A percentile compares a stretch with the other conserved stretches of the same genome.
These are phyloP conservation scores for Chaetothyriales sp. DNA, from an alignment of 2,329 filamentous ascomycete genomes.

Conservation along the genomic window DNA sequence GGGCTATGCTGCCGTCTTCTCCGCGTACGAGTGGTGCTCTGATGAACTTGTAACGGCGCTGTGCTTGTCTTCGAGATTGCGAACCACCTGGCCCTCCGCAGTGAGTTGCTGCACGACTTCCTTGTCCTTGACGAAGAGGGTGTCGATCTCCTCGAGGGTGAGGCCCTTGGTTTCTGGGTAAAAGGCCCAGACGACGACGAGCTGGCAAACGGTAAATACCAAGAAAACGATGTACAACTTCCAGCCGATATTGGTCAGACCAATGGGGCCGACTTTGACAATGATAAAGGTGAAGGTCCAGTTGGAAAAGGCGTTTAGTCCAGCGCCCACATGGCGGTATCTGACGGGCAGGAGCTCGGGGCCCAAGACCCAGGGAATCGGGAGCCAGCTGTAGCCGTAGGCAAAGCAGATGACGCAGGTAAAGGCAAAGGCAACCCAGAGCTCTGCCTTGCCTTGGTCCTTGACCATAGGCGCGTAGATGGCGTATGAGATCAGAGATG, in stretches of 20 bases:
- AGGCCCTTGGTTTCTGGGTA: slow-evolving; percentile 57
- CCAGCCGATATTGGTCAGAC: slow-evolving; percentile 31
- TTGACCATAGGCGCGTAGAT: slow-evolving; percentile 6
- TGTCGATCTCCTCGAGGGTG: slow-evolving; percentile 17
- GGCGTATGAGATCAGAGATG: slow-evolving; percentile 4
- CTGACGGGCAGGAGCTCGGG: slow-evolving; percentile 22
- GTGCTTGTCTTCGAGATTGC: slow-evolving; percentile 4
- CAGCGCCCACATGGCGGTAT: slow-evolving; percentile 22
- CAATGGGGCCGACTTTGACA: slow-evolving; percentile 40
- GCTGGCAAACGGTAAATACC: slow-evolving; percentile 34
- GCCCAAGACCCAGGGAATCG: slow-evolving; percentile 15
- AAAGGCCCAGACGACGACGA: slow-evolving; percentile 49
- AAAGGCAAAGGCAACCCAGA: slow-evolving; percentile 7
- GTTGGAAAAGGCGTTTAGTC: slow-evolving; percentile 19
- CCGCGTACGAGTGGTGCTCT: background rate
- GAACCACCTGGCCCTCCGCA: slow-evolving; percentile 4
- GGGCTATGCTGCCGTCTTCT: background rate
- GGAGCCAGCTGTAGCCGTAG: slow-evolving; percentile 33
- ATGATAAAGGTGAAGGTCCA: slow-evolving; percentile 57
- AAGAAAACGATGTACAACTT: slow-evolving; percentile 56
- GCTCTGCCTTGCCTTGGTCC: slow-evolving; percentile 2
- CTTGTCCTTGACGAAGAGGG: slow-evolving; percentile 8
- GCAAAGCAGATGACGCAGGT: slow-evolving; percentile 6
- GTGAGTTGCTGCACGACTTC: slow-evolving; percentile 1
- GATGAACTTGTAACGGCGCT: background rate